Conservation (phyloP, 345 rosid genomes). For the Fremontodendron californicum region DNA sequence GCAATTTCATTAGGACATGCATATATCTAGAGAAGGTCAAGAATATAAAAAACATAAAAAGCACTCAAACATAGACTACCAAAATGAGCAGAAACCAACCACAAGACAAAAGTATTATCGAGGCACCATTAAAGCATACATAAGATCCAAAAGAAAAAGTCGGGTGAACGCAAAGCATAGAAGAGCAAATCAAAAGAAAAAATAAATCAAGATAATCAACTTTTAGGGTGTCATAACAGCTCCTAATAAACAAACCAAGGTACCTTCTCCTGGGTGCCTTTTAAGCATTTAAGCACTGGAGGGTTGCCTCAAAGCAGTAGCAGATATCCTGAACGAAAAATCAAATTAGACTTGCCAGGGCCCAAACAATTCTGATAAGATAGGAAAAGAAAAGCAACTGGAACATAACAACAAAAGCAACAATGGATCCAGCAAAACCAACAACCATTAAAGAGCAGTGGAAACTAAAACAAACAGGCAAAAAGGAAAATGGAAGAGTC, state of each 20-base stretch:
- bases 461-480: not conserved
- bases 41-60: not conserved
- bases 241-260: slow-evolving; percentile 79
- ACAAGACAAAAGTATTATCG: not conserved
- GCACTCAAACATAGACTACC: not conserved
- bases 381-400: slow-evolving; percentile 1
- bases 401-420: not conserved
- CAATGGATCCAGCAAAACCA: not conserved
- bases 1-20: slow-evolving; percentile 40
- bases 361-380: slow-evolving; percentile 20
- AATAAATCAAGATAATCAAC: slow-evolving; percentile 11
- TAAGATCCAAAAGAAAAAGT: not conserved
- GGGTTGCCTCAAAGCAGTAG: slow-evolving; percentile 74
- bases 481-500: slow-evolving; percentile 13
- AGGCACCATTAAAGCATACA: not conserved
- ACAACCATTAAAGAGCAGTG: not conserved
- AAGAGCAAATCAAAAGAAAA: not conserved
- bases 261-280: slow-evolving; percentile 99
- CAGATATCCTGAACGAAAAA: slow-evolving; percentile 85
- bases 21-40: slow-evolving; percentile 1
- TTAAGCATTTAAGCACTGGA: slow-evolving; percentile 76
- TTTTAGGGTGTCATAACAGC: slow-evolving; percentile 32
- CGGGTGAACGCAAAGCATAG: not conserved
- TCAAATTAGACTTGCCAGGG: slow-evolving; percentile 60
- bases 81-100: too few species aligned